phyloP scores from a whole-genome alignment of 1,139 yeast species.

The Meyerozyma carpophila region DNA sequence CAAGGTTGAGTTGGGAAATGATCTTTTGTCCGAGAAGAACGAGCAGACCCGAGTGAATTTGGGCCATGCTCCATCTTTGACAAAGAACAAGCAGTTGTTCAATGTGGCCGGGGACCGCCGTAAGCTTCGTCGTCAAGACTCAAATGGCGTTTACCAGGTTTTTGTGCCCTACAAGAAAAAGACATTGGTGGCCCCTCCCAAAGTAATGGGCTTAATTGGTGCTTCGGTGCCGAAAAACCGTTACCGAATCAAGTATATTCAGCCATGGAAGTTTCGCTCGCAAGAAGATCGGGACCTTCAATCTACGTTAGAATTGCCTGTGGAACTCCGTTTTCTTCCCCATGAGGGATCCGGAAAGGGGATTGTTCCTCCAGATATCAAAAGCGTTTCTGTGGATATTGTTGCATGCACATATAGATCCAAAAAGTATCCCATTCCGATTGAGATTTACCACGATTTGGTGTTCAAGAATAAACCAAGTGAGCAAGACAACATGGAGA shows the following conservation, averaged over 20 bases:
- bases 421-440: slow-evolving; percentile 19
- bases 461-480: slow-evolving; percentile 12
- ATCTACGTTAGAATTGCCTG: slow-evolving; percentile 9
- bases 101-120: slow-evolving; percentile 4
- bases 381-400: slow-evolving; percentile 14
- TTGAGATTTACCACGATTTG: slow-evolving; percentile 15
- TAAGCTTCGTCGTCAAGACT: background rate
- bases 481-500: slow-evolving; percentile 14
- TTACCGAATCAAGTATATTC: slow-evolving; percentile 12
- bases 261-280: slow-evolving; percentile 5
- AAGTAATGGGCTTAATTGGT: slow-evolving; percentile 16
- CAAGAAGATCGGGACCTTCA: slow-evolving; percentile 2
- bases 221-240: slow-evolving; percentile 12
- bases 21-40: slow-evolving; percentile 2
- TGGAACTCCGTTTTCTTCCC: slow-evolving; percentile 8
- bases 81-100: slow-evolving; percentile 16
- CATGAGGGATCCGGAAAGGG: slow-evolving; percentile 4
- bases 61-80: slow-evolving; percentile 10
- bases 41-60: slow-evolving; percentile 1
- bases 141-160: slow-evolving; percentile 7
- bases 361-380: slow-evolving; percentile 16
- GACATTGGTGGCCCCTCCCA: slow-evolving; percentile 16
- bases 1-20: slow-evolving; percentile 13
- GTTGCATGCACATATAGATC: slow-evolving; percentile 16
- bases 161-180: slow-evolving; percentile 17